phyloP scores from a whole-genome alignment of 768 basidiomycete species.

The Pleurotus citrinopileatus region DNA sequence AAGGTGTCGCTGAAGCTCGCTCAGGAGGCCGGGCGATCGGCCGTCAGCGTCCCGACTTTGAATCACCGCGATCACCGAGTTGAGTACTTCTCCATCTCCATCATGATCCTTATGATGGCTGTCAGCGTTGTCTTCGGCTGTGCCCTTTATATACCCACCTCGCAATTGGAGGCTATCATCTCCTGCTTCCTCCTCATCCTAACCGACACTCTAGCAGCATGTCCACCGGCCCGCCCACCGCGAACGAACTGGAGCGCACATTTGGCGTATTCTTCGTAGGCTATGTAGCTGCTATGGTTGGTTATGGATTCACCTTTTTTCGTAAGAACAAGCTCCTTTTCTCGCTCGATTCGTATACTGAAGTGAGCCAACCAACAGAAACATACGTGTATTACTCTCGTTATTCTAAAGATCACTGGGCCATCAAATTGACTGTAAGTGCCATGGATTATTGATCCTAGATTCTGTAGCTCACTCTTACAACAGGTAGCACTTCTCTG shows the following conservation, averaged over 20 bases:
- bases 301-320: conserved; percentile 28
- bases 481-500: background rate
- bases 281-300: conserved; percentile 22
- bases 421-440: conserved; percentile 20
- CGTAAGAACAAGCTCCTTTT: conserved; percentile 16
- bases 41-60: no score
- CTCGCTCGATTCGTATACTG: background rate
- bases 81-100: conserved; percentile 1
- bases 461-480: conserved; percentile 14
- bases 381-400: conserved; percentile 25
- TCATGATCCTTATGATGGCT: background rate
- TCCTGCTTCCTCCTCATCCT: background rate
- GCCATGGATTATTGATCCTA: conserved; percentile 11
- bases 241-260: conserved; percentile 18
- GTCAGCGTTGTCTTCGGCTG: background rate
- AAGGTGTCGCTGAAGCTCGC: no score
- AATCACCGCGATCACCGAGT: no score
- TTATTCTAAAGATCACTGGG: conserved; percentile 18
- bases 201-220: background rate
- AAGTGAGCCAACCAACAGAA: conserved; percentile 15
- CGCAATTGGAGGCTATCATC: background rate
- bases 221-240: conserved; percentile 8
- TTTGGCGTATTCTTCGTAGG: conserved; percentile 26
- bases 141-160: background rate
- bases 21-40: no score